Evolutionary conservation across 768 basidiomycete species (phyloP), one percentile per base, ranked within the genome.

Genomic region (Sarcodon aspratus): DNA sequence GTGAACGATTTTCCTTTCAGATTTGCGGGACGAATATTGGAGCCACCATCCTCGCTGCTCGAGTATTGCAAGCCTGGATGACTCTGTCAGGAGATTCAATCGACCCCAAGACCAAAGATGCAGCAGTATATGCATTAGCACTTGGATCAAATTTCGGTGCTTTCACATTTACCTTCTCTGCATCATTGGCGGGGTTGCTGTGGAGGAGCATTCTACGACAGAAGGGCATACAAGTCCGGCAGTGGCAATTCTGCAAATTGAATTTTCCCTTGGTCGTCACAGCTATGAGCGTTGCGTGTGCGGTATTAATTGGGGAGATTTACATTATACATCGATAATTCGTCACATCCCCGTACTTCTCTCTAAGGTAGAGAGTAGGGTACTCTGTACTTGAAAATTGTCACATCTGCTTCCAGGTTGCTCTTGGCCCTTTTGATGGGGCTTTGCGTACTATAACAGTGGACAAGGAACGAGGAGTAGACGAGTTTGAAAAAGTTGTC

Each of bases 101-200:
- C 21, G 49, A 53, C 46, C 45, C 48, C 18, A 57, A 55, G 35
- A 50, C 52, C 27, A 48, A 49, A 12, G 57, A 59, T 48, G 60
- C 58, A 38, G 50, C 60, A 15, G 54, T 66, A 10, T 67, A 64
- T 50, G 76, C 90, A 0, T 74, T 96, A 10, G 93, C 92, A 7
- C 73, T 96, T 0, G 85, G 86, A 3, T 85, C 80, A 48, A 96
- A 96, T 63, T 83, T 90, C 33, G 94, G 94, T 10, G 94, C 94
- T 1, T 85, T 94, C 55, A 85, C 82, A 52, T 83, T 88, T 60
- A 87, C 89, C 8, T 94, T 93, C 59, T 83, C 84, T 6, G 89
- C 88, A 1, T 89, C 85, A 48, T 75, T 96, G 12, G 92, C 91
- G 0, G 93, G 93, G 0, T 66, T 98, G 38, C 70, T 96, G 12